These are phyloP conservation scores for Phytophthora idaei DNA, from an alignment of 352 stramenopile species.

Conservation along the genomic window DNA sequence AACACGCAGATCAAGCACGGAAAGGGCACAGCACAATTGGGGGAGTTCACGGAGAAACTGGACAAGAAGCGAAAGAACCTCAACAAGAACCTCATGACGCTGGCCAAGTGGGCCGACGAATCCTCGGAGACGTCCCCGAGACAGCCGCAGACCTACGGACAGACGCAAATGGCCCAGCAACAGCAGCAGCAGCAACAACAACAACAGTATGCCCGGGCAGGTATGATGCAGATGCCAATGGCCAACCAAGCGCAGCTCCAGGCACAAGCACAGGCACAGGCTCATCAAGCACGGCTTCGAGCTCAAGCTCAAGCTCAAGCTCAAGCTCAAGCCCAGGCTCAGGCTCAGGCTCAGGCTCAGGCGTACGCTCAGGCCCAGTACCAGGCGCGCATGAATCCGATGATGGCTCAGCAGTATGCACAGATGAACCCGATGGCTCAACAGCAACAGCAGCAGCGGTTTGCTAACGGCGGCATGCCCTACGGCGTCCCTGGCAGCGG, in stretches of 20 bases:
- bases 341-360: constrained; percentile 45
- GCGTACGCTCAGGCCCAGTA: constrained; percentile 66
- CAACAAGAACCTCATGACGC: constrained; percentile 91
- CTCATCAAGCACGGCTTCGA: constrained; percentile 29
- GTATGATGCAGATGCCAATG: constrained; percentile 47
- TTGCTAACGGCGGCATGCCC: constrained; percentile 44
- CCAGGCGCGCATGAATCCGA: constrained; percentile 64
- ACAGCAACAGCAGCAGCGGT: constrained; percentile 49
- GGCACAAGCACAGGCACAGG: constrained; percentile 31
- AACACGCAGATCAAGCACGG: constrained; percentile 90
- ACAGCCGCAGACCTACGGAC: constrained; percentile 41
- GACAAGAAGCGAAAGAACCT: constrained; percentile 91
- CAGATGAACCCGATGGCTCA: constrained; percentile 44
- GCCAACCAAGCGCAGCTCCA: constrained; percentile 39
- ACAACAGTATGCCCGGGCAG: constrained; percentile 38
- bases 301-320: constrained; percentile 33
- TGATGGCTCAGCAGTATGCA: constrained; percentile 46
- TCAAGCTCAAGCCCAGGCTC: constrained; percentile 30
- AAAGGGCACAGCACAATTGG: constrained; percentile 74
- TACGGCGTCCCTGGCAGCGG: constrained; percentile 36
- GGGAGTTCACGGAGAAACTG: constrained; percentile 84
- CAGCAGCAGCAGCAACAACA: constrained; percentile 24
- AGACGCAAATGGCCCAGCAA: constrained; percentile 38
- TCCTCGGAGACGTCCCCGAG: constrained; percentile 70
- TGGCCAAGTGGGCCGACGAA: constrained; percentile 89